These are phyloP conservation scores for Clausena lansium DNA, from an alignment of 345 rosid genomes.

Conservation along the genomic window DNA sequence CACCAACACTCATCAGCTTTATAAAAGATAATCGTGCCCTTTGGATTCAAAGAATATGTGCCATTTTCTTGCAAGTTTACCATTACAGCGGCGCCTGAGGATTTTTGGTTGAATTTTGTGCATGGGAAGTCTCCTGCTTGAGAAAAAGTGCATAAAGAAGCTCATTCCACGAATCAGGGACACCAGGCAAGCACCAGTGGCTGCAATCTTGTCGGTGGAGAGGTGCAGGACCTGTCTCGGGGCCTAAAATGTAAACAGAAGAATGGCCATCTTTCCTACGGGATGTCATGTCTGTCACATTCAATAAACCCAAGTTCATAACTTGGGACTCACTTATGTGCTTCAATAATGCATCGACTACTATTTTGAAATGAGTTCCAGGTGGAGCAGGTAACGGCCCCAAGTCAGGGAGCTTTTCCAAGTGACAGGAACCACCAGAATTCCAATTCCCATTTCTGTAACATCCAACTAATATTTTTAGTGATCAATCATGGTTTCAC, in stretches of 20 bases:
- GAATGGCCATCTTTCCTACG: conserved; percentile 78
- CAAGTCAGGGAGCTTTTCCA: conserved; percentile 69
- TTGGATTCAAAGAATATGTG: not conserved
- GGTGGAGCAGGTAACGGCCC: conserved; percentile 34
- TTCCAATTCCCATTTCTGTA: conserved; percentile 69
- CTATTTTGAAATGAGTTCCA: conserved; percentile 31
- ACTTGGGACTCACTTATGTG: conserved; percentile 27
- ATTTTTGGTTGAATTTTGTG: conserved; percentile 11
- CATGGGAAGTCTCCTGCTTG: conserved; percentile 23
- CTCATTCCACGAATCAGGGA: conserved; percentile 78
- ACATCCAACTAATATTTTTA: not conserved
- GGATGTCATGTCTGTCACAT: conserved; percentile 59
- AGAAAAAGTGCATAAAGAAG: conserved; percentile 53
- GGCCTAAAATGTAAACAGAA: conserved; percentile 56
- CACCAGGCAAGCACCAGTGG: conserved; percentile 91
- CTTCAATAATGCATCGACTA: conserved; percentile 35
- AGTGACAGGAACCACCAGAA: conserved; percentile 54
- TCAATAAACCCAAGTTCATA: conserved; percentile 43
- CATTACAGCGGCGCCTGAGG: conserved; percentile 16
- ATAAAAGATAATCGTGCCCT: not conserved
- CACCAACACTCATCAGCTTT: not conserved
- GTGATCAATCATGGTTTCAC: not conserved
- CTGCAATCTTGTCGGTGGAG: conserved; percentile 80
- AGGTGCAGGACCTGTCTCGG: conserved; percentile 43
- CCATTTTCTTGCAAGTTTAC: not conserved